Evolutionary conservation across 1,284 basidiomycete genomes (phyloP), one percentile per base, ranked within the genome.

Genomic region (Microbotryum silenes-acaulis): DNA sequence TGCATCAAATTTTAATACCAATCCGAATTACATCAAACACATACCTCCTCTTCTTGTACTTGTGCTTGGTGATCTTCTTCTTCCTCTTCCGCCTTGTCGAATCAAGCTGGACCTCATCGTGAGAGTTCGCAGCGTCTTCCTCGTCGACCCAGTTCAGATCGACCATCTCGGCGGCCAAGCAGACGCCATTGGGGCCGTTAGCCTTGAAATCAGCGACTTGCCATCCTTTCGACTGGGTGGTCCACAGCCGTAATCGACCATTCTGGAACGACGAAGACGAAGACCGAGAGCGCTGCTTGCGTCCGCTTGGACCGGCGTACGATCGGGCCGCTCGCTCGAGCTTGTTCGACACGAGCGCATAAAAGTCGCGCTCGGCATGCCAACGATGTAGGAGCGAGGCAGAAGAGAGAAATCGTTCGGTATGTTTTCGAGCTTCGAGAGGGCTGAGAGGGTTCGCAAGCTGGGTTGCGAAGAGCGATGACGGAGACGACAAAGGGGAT

Each of bases 31-130:
- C 25, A 25, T 25, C n/a, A 31, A n/a, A 1, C 18, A 51, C 66
- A 16, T 3, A 64, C 67, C 79, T 77, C 59, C 79, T 75, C 74
- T 79, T 79, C 74, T 78, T 80, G 68, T 78, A 72, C 87, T 90
- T 90, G 74, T 90, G 88, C 77, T 89, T 90, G 82, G 86, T 88
- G 86, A 90, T 90, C 82, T 89, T 89, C 82, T 83, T 88, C 78
- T 83, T 79, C 70, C 83, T 81, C 80, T 90, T 90, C 75, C 88
- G 82, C 79, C 85, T 86, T 29, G 81, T 83, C 70, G 88, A 89
- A 70, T 90, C 88, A 77, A 87, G 79, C 73, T 82, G 75, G 37
- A 87, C 18, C 20, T 47, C 49, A 2, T 51, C 80, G 47, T 81
- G 79, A 64, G 82, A 78, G 79, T 78, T 51, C 31, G 21, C 33